Evolutionary conservation across 768 basidiomycete genomes (phyloP), one percentile per base, ranked within the genome.

Genomic region (Hortiboletus flavorubellus): DNA sequence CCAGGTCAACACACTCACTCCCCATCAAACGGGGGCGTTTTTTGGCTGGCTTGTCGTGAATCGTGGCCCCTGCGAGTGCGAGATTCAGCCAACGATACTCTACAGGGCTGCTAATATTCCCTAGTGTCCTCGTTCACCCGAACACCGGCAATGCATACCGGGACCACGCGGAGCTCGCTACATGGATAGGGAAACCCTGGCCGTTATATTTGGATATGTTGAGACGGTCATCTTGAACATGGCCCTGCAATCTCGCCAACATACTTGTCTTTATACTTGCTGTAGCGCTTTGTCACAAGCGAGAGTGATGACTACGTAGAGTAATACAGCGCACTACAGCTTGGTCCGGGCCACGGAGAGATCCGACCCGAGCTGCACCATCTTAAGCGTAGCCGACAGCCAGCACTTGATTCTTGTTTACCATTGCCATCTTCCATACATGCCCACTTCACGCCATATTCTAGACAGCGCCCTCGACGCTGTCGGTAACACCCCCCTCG

Each of bases 401-500:
- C 26, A 26, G 34, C 15, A 9, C 10, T 30, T 34, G 16, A 30
- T 5, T 12, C 48, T 45, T 12, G 11, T 31, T 14, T 31, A 7
- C 38, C 23, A 31, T 35, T 16, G 16, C 18, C 18, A 2, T 34
- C 42, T 8, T 21, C 16, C 30, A 35, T 30, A 35, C 55, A 78
- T 76, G 75, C 33, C 66, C 5, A 54, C 55, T 29, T 48, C 77
- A 44, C 78, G 53, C 31, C 62, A 73, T 9, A 80, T 97, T 40
- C 78, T 97, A 41, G 82, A 91, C 59, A 86, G 78, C 38, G 91
- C 89, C 5, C 83, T 94, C 39, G 92, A 84, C 29, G 91, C 91
- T 9, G 85, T 98, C 11, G 96, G 96, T 3, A 78, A 91, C 60
- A 98, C 97, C 0, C 97, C 96, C 4, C 81, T 99, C 62, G 82